Evolutionary conservation across 768 basidiomycete genomes (phyloP).

Genomic region (Boletus rufocinnamomeus): DNA sequence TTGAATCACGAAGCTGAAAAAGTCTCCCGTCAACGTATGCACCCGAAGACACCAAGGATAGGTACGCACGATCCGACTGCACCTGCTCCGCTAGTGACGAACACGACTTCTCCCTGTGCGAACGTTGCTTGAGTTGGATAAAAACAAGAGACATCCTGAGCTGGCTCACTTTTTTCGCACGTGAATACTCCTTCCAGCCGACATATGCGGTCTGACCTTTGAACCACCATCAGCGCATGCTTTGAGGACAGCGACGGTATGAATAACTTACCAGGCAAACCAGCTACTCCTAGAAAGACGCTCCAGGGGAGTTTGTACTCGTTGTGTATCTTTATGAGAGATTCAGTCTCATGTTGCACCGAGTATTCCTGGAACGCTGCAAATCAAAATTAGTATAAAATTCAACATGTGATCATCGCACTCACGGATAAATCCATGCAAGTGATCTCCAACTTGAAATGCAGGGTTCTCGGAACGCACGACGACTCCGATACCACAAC

Average conservation of each 20-base stretch:
- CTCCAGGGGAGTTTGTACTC: slow-evolving; percentile 33
- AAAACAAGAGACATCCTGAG: background rate
- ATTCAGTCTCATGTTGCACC: background rate
- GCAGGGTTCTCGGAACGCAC: slow-evolving; percentile 18
- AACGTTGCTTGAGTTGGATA: background rate
- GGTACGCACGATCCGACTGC: slow-evolving; percentile 61
- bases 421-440: slow-evolving; percentile 30
- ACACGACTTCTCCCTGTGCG: slow-evolving; percentile 48
- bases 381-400: slow-evolving; percentile 25
- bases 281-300: slow-evolving; percentile 31
- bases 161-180: slow-evolving; percentile 27
- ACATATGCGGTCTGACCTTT: slow-evolving; percentile 26
- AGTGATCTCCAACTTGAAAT: slow-evolving; percentile 17
- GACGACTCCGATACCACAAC: slow-evolving; percentile 41
- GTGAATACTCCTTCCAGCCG: slow-evolving; percentile 20
- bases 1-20: slow-evolving; percentile 47
- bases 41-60: background rate
- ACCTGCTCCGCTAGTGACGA: slow-evolving; percentile 46
- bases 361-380: slow-evolving; percentile 28
- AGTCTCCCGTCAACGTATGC: background rate
- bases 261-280: slow-evolving; percentile 24
- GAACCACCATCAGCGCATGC: background rate
- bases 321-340: slow-evolving; percentile 25
- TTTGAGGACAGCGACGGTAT: slow-evolving; percentile 9
- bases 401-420: slow-evolving; percentile 6